Evolutionary conservation across 768 basidiomycete species (phyloP).

Genomic region (Tricholoma bakamatsutake): DNA sequence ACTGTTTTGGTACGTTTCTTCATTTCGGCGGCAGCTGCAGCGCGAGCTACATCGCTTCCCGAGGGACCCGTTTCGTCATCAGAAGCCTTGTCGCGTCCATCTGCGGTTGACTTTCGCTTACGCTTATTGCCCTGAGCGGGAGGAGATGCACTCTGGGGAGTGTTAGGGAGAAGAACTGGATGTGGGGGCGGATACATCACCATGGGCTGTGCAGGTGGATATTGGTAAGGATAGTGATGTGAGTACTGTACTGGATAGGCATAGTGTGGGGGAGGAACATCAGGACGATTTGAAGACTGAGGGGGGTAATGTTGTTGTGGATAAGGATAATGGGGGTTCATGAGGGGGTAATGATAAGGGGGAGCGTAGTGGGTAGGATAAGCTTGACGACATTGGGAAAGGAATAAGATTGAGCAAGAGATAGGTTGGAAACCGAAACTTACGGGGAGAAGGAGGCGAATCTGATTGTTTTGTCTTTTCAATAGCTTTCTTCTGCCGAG

Average conservation of each 20-base stretch:
- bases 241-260: conserved; percentile 52
- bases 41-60: conserved; percentile 35
- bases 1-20: conserved; percentile 93
- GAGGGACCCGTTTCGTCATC: conserved; percentile 58
- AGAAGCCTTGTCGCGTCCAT: conserved; percentile 36
- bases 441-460: conserved; percentile 12
- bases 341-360: conserved; percentile 54
- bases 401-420: conserved; percentile 12
- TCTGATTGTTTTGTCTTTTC: conserved; percentile 10
- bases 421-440: conserved; percentile 4
- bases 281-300: conserved; percentile 30
- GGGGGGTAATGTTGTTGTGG: conserved; percentile 23
- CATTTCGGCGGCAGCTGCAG: conserved; percentile 39
- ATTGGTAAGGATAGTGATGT: conserved; percentile 54
- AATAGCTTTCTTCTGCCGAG: conserved; percentile 46
- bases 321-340: conserved; percentile 66
- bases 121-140: conserved; percentile 45
- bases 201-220: conserved; percentile 65
- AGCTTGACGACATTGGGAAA: conserved; percentile 14
- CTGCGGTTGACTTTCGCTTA: conserved; percentile 49
- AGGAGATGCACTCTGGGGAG: conserved; percentile 29
- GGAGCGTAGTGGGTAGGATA: conserved; percentile 29
- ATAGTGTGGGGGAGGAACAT: conserved; percentile 38
- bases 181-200: conserved; percentile 59
- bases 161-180: conserved; percentile 26